Evolutionary conservation across 2,329 filamentous ascomycete species (phyloP).

Genomic region (Colletotrichum sp.): DNA sequence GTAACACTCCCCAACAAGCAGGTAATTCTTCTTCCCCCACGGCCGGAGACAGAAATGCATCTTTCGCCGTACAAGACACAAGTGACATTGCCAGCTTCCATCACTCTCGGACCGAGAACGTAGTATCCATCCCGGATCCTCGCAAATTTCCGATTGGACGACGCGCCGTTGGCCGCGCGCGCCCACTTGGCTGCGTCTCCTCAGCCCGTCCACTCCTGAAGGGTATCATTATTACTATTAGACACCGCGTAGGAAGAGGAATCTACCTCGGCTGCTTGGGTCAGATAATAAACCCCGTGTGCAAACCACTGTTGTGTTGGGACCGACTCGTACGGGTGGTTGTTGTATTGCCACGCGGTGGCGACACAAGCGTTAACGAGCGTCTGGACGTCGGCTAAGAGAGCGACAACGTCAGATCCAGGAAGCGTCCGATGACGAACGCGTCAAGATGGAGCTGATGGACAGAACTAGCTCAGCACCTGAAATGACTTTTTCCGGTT

Average conservation of each 20-base stretch:
- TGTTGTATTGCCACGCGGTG: background rate
- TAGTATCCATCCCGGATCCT: background rate
- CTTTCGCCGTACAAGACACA: background rate
- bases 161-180: background rate
- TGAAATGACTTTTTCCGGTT: background rate
- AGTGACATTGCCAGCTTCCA: background rate
- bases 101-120: background rate
- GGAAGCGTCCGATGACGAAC: background rate
- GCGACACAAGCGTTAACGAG: background rate
- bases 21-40: background rate
- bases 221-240: background rate
- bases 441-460: background rate
- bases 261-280: background rate
- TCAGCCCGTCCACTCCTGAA: background rate
- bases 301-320: background rate
- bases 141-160: background rate
- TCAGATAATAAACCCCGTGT: background rate
- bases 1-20: background rate
- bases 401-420: background rate
- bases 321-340: background rate
- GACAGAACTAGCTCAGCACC: background rate
- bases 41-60: background rate
- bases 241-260: background rate
- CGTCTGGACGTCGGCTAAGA: background rate
- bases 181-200: background rate